A percentile compares a stretch with the other conserved stretches of the same genome.
Evolutionary conservation across 2,329 filamentous ascomycete genomes (phyloP).

Genomic region (Epichloe elymi): DNA sequence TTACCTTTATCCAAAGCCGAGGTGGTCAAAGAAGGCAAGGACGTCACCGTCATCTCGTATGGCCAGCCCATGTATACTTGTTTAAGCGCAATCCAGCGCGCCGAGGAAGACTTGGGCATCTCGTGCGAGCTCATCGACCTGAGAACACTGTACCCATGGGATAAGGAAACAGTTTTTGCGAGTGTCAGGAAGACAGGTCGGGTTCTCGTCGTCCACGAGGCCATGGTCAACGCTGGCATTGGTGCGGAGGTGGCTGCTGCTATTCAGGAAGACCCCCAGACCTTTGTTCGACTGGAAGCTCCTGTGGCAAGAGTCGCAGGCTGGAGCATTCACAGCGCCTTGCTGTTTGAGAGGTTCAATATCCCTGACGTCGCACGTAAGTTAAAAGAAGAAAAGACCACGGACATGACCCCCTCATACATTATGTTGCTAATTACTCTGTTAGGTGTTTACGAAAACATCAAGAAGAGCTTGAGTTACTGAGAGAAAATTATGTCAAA

Average conservation of each 20-base stretch:
- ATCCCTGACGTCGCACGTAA: slow-evolving; percentile 77
- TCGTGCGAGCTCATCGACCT: slow-evolving; percentile 78
- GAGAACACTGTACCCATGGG: slow-evolving; percentile 84
- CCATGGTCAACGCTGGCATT: slow-evolving; percentile 80
- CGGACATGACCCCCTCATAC: background rate
- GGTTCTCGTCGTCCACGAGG: slow-evolving; percentile 81
- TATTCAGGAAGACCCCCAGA: slow-evolving; percentile 64
- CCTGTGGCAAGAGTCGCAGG: slow-evolving; percentile 75
- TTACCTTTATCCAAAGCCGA: slow-evolving; percentile 79
- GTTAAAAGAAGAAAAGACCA: slow-evolving; percentile 23
- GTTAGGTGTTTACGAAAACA: slow-evolving; percentile 58
- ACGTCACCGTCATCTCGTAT: slow-evolving; percentile 78
- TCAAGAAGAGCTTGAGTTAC: slow-evolving; percentile 54
- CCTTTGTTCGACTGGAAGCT: slow-evolving; percentile 72
- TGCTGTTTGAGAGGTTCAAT: slow-evolving; percentile 69
- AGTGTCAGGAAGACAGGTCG: slow-evolving; percentile 81
- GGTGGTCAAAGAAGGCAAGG: slow-evolving; percentile 63
- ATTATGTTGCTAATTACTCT: background rate
- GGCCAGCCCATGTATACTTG: slow-evolving; percentile 83
- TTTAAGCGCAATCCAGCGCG: slow-evolving; percentile 59
- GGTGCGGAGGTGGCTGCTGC: slow-evolving; percentile 82
- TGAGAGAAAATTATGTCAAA: slow-evolving; percentile 17
- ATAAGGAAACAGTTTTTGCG: slow-evolving; percentile 63
- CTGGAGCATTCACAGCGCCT: slow-evolving; percentile 74
- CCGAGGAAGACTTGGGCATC: slow-evolving; percentile 61